A percentile compares a stretch with the other conserved stretches of the same genome.
Evolutionary conservation across 1,284 basidiomycete genomes (phyloP).

Genomic region (Apiotrichum brassicae): DNA sequence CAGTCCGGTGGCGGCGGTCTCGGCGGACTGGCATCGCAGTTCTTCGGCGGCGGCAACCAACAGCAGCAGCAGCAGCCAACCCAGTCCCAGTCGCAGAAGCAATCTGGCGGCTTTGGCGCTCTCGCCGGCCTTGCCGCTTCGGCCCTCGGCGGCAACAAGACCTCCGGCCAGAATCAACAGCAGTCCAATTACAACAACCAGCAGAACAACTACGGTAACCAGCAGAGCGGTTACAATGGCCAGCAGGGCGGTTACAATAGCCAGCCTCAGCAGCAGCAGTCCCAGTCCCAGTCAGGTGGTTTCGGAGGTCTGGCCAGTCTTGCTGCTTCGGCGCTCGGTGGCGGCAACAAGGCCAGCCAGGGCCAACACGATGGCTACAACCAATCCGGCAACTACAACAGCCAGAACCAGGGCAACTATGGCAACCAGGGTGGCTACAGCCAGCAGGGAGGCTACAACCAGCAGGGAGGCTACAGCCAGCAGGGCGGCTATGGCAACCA

Average conservation of each 20-base stretch:
- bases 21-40: neutral
- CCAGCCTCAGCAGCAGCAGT: neutral
- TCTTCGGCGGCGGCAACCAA: neutral
- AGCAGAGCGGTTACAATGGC: neutral
- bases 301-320: slow-evolving; percentile 1
- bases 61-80: neutral
- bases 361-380: neutral
- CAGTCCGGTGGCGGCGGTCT: neutral
- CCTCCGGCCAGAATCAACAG: neutral
- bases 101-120: slow-evolving; percentile 1
- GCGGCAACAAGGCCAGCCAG: neutral
- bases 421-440: neutral
- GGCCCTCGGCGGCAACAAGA: neutral
- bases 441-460: slow-evolving; percentile 1
- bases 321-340: neutral
- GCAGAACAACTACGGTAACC: neutral
- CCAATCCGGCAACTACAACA: neutral
- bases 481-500: neutral
- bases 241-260: neutral
- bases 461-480: neutral
- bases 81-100: neutral
- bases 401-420: neutral
- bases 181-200: neutral
- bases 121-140: neutral
- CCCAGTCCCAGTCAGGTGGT: neutral